Conservation (phyloP, 1,139 yeast species). For the Debaryomyces psychrophilus region DNA sequence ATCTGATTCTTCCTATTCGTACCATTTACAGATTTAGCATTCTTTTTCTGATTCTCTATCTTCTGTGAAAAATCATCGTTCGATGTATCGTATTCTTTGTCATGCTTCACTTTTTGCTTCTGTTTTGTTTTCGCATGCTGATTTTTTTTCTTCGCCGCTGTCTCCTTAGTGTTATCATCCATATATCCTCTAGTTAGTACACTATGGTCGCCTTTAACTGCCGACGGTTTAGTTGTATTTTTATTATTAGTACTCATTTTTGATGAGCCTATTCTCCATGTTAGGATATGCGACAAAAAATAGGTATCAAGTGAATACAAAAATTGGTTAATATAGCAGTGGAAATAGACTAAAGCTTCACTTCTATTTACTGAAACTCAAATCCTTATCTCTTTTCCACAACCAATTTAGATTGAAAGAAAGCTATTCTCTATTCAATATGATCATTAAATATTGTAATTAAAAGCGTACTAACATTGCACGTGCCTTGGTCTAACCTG, state of each 20-base stretch:
- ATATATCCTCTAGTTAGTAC: not conserved
- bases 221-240: not conserved
- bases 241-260: constrained; percentile 7
- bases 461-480: not conserved
- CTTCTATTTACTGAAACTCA: not conserved
- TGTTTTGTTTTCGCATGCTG: constrained; percentile 1
- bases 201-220: not conserved
- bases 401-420: not conserved
- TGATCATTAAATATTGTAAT: not conserved
- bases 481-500: constrained; percentile 5
- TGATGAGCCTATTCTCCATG: constrained; percentile 9
- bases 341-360: not conserved
- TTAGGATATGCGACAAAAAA: not conserved
- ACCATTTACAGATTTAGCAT: constrained; percentile 19
- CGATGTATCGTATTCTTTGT: not conserved
- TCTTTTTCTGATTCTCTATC: constrained; percentile 18
- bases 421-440: not conserved
- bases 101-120: not conserved
- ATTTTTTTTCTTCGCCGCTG: not conserved
- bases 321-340: not conserved
- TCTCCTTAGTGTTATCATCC: not conserved
- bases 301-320: not conserved
- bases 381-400: constrained; percentile 5
- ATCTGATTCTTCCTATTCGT: constrained; percentile 55
- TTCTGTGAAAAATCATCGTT: constrained; percentile 13